Base-by-base conservation (phyloP, 768 basidiomycete species). In the Boletus rubroflammeus region DNA sequence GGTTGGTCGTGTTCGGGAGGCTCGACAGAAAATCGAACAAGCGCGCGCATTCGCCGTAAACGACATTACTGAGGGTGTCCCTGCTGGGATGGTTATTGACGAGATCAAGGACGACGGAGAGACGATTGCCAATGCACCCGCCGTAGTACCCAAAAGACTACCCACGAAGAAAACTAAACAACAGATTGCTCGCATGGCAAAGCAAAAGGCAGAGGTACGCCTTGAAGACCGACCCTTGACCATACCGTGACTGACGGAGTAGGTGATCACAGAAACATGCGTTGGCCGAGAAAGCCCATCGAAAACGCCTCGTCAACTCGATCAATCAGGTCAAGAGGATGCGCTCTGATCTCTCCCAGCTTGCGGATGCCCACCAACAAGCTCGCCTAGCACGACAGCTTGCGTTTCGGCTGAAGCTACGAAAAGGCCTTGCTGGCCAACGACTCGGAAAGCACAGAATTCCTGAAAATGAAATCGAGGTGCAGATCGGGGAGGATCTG, bases 401-500 rank as follows among this genome's bases (percentile, higher is more conserved):
- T 2, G 75, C 73, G 1, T 59, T 74, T 58, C 65, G 73, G 49
- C 76, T 84, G 55, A 83, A 78, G 56, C 69, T 86, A 45, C 81
- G 76, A 63, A 74, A 71, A 38, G 91, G 93, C 8, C 67, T 93
- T 13, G 82, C 76, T 0, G 94, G 94, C 0, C 79, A 82, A 68
- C 82, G 79, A 62, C 64, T 97, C 0, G 95, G 95, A 8, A 94
- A 85, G 67, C 85, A 95, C 62, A 78, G 77, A 35, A 86, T 95
- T 0, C 83, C 82, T 1, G 82, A 81, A 60, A 79, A 75, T 14
- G 75, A 78, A 32, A 78, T 94, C 5, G 89, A 86, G 42, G 93
- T 98, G 15, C 94, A 97, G 71, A 78, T 96, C 0, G 91, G 91
- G 2, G 94, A 96, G 58, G 92, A 97, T 65, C 70, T 97, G 46